These are phyloP conservation scores for Coemansia sp. DNA, from an alignment of 192 early-diverging fungal genomes.

Conservation along the genomic window DNA sequence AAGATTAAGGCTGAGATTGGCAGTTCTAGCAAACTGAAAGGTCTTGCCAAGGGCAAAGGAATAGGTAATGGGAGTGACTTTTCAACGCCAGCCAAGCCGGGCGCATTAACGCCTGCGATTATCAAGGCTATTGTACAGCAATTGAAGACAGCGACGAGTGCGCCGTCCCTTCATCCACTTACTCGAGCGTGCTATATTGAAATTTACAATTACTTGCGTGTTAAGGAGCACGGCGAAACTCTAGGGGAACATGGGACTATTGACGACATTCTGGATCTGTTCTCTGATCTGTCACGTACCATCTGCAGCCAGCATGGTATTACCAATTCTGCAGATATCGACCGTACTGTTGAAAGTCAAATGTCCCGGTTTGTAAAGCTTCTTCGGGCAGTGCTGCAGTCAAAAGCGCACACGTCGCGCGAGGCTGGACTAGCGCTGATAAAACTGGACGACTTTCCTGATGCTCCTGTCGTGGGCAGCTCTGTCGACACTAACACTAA, in stretches of 20 bases:
- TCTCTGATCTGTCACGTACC: slow-evolving; percentile 23
- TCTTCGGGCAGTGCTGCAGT: slow-evolving; percentile 38
- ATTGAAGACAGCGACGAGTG: slow-evolving; percentile 29
- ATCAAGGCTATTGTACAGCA: slow-evolving; percentile 46
- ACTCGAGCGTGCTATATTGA: slow-evolving; percentile 41
- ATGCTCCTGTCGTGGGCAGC: slow-evolving; percentile 10
- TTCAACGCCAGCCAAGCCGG: slow-evolving; percentile 4
- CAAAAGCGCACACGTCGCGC: slow-evolving; percentile 48
- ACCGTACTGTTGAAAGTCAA: slow-evolving; percentile 48
- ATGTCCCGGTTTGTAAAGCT: slow-evolving; percentile 42
- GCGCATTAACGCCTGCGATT: slow-evolving; percentile 29
- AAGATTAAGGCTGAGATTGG: slow-evolving; percentile 40
- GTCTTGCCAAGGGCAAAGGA: slow-evolving; percentile 17
- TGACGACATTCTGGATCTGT: slow-evolving; percentile 38
- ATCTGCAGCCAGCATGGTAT: slow-evolving; percentile 35
- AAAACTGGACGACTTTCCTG: slow-evolving; percentile 46
- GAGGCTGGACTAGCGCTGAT: slow-evolving; percentile 49
- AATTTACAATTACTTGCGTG: slow-evolving; percentile 33
- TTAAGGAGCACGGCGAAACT: slow-evolving; percentile 24
- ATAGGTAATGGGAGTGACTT: not conserved
- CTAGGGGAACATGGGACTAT: slow-evolving; percentile 36
- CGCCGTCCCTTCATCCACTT: slow-evolving; percentile 45
- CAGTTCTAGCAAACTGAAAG: slow-evolving; percentile 25
- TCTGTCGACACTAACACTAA: slow-evolving; percentile 15
- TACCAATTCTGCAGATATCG: slow-evolving; percentile 19